Base-by-base conservation (phyloP, 108 stramenopile species). In the Skeletonema menzelii region DNA sequence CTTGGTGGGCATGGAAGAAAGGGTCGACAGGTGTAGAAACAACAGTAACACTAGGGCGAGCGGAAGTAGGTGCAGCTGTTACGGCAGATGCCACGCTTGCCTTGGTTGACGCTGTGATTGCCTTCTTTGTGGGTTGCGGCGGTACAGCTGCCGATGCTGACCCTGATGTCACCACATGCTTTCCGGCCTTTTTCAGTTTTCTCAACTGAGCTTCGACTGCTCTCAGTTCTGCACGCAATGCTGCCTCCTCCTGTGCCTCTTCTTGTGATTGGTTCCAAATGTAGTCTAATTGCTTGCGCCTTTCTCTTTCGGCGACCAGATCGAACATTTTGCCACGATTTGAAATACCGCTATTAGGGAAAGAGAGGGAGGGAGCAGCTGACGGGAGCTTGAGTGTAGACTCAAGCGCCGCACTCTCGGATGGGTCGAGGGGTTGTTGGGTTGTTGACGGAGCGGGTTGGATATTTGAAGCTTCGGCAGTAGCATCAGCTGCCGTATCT, bases 251-350 rank as follows among this genome's bases (percentile, higher is more conserved):
- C 26, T 31, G 53, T 76, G 94, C 95, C 58, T 96, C 93, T 38
- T 87, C 93, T 69, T 93, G 91, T 63, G 88, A 81, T 55, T 92
- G 73, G 46, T 83, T 84, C 92, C 91, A 96, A 28, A 90, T 49
- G 13, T 80, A 80, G 55, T 94, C 90, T 66, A 93, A 61, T 65
- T 90, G 84, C 6, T 63, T 44, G 22, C 95, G 76, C 27, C 95
- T 79, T 76, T 88, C 85, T 56, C 82, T 69, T 85, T 97, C 96
- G 19, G 85, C 75, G 32, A 56, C 69, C 15, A 90, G 63, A 65
- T 95, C 88, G 82, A 96, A 96, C 56, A 76, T 42, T 47, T 86
- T 87, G 37, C 32, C 46, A 35, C 73, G 76, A 61, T 89, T 86
- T 65, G 82, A 56, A 0, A 90, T 86, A 10, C 93, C 93, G 12